Percentiles rank a stretch among this genome's conserved stretches.
Conservation (phyloP, 1,284 basidiomycete genomes). For the Fomitopsis pinicola region DNA sequence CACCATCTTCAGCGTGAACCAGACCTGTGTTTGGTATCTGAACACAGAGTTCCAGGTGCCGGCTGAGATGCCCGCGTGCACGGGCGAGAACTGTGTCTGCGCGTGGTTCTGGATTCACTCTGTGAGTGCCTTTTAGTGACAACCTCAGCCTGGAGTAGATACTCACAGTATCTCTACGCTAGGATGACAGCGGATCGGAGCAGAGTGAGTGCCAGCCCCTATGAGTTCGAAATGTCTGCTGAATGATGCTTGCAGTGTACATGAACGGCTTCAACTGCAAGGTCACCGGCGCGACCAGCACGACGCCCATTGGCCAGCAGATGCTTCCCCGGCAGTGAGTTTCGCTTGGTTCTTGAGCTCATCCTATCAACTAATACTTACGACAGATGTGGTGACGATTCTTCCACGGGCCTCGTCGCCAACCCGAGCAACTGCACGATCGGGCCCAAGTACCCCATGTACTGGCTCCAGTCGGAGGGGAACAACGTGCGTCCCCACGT, state of each 20-base stretch:
- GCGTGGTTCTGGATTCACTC: slow-evolving; percentile 74
- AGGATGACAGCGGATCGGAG: slow-evolving; percentile 36
- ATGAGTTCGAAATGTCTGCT: background rate
- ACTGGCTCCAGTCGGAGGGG: slow-evolving; percentile 58
- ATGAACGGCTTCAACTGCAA: slow-evolving; percentile 76
- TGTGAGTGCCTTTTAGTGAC: slow-evolving; percentile 23
- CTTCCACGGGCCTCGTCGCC: slow-evolving; percentile 33
- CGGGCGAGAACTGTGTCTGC: slow-evolving; percentile 61
- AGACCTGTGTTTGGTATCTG: slow-evolving; percentile 66
- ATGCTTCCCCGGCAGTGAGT: slow-evolving; percentile 47
- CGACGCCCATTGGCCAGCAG: slow-evolving; percentile 45
- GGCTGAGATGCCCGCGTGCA: slow-evolving; percentile 61
- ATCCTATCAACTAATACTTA: slow-evolving; percentile 21
- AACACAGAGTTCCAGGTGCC: slow-evolving; percentile 66
- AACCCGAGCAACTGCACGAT: slow-evolving; percentile 63
- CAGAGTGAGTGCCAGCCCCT: slow-evolving; percentile 34
- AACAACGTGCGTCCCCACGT: slow-evolving; percentile 44
- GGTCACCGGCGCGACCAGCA: slow-evolving; percentile 52
- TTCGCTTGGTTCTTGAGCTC: too few relatives aligned
- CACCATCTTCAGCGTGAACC: slow-evolving; percentile 69
- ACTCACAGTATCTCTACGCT: background rate
- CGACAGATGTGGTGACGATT: slow-evolving; percentile 56
- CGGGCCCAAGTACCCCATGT: slow-evolving; percentile 61
- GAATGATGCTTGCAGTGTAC: slow-evolving; percentile 40
- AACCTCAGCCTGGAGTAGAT: background rate